Evolutionary conservation across 2,329 filamentous ascomycete species (phyloP).

Genomic region (Colletotrichum sansevieriae): DNA sequence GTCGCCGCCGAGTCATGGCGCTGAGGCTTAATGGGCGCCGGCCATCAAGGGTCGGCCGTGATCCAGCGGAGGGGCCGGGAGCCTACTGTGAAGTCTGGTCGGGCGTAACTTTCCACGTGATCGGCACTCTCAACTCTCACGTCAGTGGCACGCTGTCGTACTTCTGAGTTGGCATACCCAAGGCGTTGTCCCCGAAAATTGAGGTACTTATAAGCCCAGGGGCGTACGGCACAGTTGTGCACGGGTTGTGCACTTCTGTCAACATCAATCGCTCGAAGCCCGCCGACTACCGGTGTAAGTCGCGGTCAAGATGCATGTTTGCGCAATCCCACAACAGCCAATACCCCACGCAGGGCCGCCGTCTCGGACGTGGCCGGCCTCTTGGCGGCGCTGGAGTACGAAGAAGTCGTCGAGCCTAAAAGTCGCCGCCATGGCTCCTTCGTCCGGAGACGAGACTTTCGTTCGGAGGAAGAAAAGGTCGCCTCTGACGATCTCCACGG

Average conservation of each 20-base stretch:
- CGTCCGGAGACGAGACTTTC: not conserved
- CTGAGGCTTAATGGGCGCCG: not conserved
- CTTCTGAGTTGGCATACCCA: conserved; percentile 8
- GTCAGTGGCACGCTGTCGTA: not conserved
- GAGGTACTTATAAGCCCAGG: not conserved
- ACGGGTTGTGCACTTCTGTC: not conserved
- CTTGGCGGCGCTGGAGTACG: conserved; percentile 15
- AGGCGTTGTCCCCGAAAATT: not conserved
- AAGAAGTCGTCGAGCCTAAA: conserved; percentile 1
- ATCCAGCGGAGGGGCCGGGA: conserved; percentile 4
- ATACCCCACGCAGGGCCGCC: not conserved
- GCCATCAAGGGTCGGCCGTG: conserved; percentile 17
- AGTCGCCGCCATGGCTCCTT: not conserved
- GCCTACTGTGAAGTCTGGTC: conserved; percentile 26
- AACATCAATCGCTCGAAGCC: not conserved
- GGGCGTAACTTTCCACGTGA: conserved; percentile 8
- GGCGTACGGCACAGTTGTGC: not conserved
- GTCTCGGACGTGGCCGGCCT: not conserved
- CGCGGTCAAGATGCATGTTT: conserved; percentile 30
- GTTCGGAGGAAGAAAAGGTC: not conserved
- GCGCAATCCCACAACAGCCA: conserved; percentile 27
- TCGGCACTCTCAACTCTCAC: conserved; percentile 6
- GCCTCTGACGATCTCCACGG: not conserved
- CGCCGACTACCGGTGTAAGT: not conserved
- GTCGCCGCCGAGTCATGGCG: not conserved